Base-by-base conservation (phyloP, 306 rosid species). In the Prunus salicina region DNA sequence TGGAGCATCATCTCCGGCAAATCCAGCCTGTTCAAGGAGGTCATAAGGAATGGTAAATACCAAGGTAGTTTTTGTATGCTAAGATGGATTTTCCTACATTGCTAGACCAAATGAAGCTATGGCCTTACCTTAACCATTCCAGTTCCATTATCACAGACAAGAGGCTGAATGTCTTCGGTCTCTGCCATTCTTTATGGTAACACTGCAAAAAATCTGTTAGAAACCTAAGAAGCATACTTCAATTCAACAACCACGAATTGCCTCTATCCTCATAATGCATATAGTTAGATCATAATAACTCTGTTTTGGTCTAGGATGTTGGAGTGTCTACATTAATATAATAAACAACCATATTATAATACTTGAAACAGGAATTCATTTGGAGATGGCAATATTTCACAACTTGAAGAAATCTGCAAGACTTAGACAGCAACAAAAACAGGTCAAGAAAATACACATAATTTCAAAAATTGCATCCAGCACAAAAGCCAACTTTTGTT, bases 1-100 rank as follows among this genome's bases (percentile, higher is more conserved):
- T 3, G 86, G 86, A 65, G 86, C 86, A 74, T 82, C 86, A 74
- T 82, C 86, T 61, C 86, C 86, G n/a, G 86, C 83, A 78, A 82
- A 82, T 38, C 86, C 86, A 55, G 86, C 86, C 86, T 82, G 65
- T 34, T 32, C 25, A 32, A 61, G 10, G 43, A 74, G 34, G 14
- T 28, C 57, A 62, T 12, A 16, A 46, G 20, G 38, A 28, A 12
- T 19, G 50, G 8, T 64, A 12, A 16, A 12, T 61, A 62, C 60
- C 24, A 27, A 61, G 30, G 20, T 14, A 46, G 7, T 18, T 15
- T 6, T 0, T 8, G 49, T 22, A 16, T 25, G 28, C 15, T 8
- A 57, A 24, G 27, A 11, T 16, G 30, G 24, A 12, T 43, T 47
- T 27, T 47, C 47, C 47, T 47, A 47, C 60, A 74, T 62, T 60